Conservation (phyloP, 768 basidiomycete species). For the Boletus sensibilis region DNA sequence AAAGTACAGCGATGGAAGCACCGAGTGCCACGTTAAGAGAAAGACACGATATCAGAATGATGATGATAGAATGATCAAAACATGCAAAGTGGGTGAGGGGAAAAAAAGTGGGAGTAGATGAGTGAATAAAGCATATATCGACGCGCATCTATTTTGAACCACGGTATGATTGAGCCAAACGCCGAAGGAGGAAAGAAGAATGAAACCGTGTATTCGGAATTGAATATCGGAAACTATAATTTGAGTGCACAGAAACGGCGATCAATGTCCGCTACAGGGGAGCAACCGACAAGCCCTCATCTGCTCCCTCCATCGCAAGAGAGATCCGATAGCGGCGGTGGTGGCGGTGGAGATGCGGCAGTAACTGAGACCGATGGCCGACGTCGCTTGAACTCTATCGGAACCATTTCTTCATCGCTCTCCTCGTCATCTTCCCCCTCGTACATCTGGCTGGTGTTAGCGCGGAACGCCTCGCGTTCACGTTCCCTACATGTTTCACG, state of each 20-base stretch:
- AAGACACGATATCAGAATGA: conserved; percentile 12
- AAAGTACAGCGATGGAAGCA: conserved; percentile 19
- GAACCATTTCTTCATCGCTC: conserved; percentile 36
- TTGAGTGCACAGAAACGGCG: conserved; percentile 8
- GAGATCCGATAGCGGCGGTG: conserved; percentile 17
- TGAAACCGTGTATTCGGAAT: conserved; percentile 7
- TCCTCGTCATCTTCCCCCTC: conserved; percentile 34
- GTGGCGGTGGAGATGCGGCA: conserved; percentile 26
- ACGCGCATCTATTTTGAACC: conserved; percentile 21
- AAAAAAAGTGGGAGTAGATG: not conserved
- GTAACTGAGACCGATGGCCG: conserved; percentile 32
- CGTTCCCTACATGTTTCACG: conserved; percentile 28
- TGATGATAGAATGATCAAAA: conserved; percentile 4
- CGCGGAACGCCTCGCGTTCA: conserved; percentile 26
- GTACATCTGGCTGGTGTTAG: conserved; percentile 36
- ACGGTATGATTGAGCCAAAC: conserved; percentile 14
- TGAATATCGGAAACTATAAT: conserved; percentile 22
- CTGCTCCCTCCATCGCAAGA: conserved; percentile 13
- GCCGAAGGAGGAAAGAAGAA: conserved; percentile 4
- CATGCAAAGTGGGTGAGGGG: not conserved
- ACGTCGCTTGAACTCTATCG: conserved; percentile 37
- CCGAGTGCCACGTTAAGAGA: conserved; percentile 4
- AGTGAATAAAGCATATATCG: conserved; percentile 7
- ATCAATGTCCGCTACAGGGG: conserved; percentile 11
- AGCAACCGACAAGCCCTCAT: conserved; percentile 5